These are phyloP conservation scores for Cryphonectria naterciae DNA, from an alignment of 2,329 filamentous ascomycete species.

Conservation along the genomic window DNA sequence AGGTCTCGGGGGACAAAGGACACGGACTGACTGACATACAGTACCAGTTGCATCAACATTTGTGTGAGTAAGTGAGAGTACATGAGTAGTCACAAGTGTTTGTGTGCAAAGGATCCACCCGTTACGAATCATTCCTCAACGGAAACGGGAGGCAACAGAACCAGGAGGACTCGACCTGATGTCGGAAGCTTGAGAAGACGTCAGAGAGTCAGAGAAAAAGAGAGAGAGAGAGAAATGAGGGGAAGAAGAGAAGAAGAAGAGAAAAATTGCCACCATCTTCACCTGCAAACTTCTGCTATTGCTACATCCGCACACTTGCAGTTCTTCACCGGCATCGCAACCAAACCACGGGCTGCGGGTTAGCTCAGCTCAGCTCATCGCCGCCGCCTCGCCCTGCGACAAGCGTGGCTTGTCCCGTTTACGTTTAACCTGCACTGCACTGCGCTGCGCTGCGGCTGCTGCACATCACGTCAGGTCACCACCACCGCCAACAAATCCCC, in stretches of 20 bases:
- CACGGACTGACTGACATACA: too few species aligned
- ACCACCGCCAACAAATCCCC: background rate
- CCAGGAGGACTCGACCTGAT: background rate
- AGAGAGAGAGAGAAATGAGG: background rate
- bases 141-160: background rate
- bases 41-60: too few species aligned
- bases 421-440: background rate
- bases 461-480: background rate
- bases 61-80: background rate
- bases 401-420: background rate
- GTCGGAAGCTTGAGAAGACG: background rate
- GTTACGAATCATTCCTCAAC: background rate
- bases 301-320: background rate
- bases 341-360: background rate
- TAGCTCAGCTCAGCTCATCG: background rate
- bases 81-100: background rate
- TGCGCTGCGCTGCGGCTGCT: background rate
- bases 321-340: background rate
- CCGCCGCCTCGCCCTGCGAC: background rate
- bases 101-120: background rate
- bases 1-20: too few species aligned
- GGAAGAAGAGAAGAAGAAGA: background rate
- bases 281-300: background rate
- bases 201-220: background rate
- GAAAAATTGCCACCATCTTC: background rate